phyloP scores from a whole-genome alignment of 78 protist genomes.

The Dictyostelium firmibasis region DNA sequence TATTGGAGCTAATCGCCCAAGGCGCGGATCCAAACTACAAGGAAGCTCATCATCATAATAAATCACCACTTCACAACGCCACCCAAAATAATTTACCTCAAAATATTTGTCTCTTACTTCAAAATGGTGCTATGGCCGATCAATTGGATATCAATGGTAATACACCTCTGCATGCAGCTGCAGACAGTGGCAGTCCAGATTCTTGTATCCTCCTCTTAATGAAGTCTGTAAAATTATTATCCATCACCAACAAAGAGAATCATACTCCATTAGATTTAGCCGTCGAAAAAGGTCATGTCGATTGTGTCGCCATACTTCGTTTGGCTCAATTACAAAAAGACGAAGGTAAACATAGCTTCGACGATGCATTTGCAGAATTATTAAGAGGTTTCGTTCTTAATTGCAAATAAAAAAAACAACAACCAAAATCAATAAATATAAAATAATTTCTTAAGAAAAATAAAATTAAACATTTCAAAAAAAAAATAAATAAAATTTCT shows the following conservation, averaged over 20 bases:
- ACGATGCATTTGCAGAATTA: slow-evolving; percentile 65
- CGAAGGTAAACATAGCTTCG: slow-evolving; percentile 65
- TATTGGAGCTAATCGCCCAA: slow-evolving; percentile 42
- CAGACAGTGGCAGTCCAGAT: slow-evolving; percentile 31
- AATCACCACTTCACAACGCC: slow-evolving; percentile 60
- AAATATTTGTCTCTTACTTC: slow-evolving; percentile 49
- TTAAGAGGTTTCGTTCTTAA: slow-evolving; percentile 1
- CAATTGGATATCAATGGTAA: slow-evolving; percentile 36
- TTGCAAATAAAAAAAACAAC: not conserved
- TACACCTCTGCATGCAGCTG: slow-evolving; percentile 30
- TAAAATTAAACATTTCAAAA: no score
- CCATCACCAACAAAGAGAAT: slow-evolving; percentile 11
- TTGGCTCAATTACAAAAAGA: slow-evolving; percentile 72
- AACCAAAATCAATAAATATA: no score
- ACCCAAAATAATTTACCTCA: not conserved
- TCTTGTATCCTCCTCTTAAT: slow-evolving; percentile 45
- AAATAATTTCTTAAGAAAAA: no score
- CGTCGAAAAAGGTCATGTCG: slow-evolving; percentile 70
- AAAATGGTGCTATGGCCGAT: slow-evolving; percentile 43
- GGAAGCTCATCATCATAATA: not conserved
- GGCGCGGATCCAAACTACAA: slow-evolving; percentile 50
- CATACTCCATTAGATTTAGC: slow-evolving; percentile 78
- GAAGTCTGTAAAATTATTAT: slow-evolving; percentile 44
- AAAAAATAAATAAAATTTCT: no score
- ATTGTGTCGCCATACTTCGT: slow-evolving; percentile 77